Evolutionary conservation across 805 yeast genomes (phyloP).

Genomic region (Yarrowia bubula): DNA sequence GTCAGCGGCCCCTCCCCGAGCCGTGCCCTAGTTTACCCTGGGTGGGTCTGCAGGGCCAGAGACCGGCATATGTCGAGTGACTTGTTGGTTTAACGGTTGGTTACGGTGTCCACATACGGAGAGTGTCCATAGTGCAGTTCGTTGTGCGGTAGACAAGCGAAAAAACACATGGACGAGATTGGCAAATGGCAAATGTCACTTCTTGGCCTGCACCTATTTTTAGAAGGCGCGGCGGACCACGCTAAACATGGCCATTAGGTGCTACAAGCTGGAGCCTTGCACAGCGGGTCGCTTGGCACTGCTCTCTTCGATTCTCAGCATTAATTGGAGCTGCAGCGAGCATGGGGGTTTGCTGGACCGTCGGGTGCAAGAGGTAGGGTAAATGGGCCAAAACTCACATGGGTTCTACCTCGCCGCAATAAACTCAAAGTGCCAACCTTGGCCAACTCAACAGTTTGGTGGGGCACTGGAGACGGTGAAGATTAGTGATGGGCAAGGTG

Average conservation of each 20-base stretch:
- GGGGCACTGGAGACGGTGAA: no score
- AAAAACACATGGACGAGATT: no score
- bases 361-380: not conserved
- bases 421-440: not conserved
- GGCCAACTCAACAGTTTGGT: not conserved
- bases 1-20: not conserved
- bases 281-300: no score
- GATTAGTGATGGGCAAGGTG: no score
- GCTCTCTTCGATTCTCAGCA: not conserved
- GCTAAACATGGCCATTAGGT: no score
- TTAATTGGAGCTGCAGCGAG: not conserved
- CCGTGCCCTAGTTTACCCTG: not conserved
- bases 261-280: no score
- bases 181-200: no score
- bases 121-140: no score
- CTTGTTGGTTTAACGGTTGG: not conserved
- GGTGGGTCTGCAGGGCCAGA: constrained; percentile 23
- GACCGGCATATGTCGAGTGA: not conserved
- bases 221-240: not conserved
- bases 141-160: no score
- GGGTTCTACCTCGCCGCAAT: not conserved
- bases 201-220: not conserved
- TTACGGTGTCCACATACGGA: no score
- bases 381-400: not conserved
- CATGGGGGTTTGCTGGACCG: not conserved